A percentile compares a stretch with the other conserved stretches of the same genome.
Conservation (phyloP, 2,329 filamentous ascomycete species). For the Penicillium sp. region DNA sequence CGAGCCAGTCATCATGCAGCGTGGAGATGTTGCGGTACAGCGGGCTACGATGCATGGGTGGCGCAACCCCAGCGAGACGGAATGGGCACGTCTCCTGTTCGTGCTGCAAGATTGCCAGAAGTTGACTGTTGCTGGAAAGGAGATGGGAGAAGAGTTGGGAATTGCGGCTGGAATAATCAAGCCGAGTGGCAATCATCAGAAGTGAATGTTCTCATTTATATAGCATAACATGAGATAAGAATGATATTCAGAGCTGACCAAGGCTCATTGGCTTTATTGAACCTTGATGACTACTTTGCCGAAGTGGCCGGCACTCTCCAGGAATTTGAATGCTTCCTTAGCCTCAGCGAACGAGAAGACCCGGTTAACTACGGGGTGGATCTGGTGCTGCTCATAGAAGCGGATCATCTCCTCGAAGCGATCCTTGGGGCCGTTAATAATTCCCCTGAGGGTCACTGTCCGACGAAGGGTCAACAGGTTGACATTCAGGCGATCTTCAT, state of each 20-base stretch:
- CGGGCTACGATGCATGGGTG: slow-evolving; percentile 57
- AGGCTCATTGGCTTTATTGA: slow-evolving; percentile 4
- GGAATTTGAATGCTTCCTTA: slow-evolving; percentile 54
- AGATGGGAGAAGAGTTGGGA: slow-evolving; percentile 30
- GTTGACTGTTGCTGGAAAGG: slow-evolving; percentile 21
- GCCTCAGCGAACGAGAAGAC: slow-evolving; percentile 54
- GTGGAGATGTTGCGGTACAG: slow-evolving; percentile 58
- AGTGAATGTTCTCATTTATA: not conserved
- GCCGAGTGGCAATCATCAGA: slow-evolving; percentile 18
- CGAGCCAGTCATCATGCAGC: slow-evolving; percentile 46
- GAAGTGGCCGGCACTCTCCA: slow-evolving; percentile 54
- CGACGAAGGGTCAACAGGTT: slow-evolving; percentile 56
- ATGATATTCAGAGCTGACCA: not conserved
- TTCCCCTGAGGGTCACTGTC: slow-evolving; percentile 57
- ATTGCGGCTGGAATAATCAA: slow-evolving; percentile 10
- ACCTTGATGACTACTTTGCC: slow-evolving; percentile 57
- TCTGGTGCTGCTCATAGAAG: slow-evolving; percentile 36
- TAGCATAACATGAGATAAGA: not conserved
- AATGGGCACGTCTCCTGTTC: slow-evolving; percentile 51
- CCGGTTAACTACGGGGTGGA: slow-evolving; percentile 52
- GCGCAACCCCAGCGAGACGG: slow-evolving; percentile 49
- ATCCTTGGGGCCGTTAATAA: slow-evolving; percentile 63
- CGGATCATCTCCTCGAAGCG: slow-evolving; percentile 44
- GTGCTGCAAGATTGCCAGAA: slow-evolving; percentile 31
- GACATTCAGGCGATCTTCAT: slow-evolving; percentile 57